phyloP scores from a whole-genome alignment of 228 moss, liverwort and hornwort genomes.

The Sphagnum fallax region DNA sequence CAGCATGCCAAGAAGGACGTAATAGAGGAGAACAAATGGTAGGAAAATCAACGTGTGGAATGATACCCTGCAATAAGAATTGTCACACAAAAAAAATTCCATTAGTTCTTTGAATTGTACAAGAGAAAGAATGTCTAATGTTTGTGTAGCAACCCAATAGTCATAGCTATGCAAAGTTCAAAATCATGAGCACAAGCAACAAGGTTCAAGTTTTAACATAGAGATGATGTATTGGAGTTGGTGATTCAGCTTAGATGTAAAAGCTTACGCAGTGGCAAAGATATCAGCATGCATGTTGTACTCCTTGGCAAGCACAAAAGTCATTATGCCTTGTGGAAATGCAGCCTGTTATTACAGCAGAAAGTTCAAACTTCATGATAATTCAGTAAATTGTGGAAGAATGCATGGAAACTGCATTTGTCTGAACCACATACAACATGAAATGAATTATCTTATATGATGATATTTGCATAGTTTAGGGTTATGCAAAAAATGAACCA shows the following conservation, averaged over 20 bases:
- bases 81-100: not conserved
- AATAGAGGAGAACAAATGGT: conserved; percentile 63
- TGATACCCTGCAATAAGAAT: conserved; percentile 42
- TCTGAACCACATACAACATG: not conserved
- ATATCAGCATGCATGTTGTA: conserved; percentile 45
- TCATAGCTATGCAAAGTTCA: not conserved
- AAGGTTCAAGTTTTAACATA: not conserved
- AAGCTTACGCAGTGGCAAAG: conserved; percentile 65
- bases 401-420: not conserved
- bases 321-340: conserved; percentile 54
- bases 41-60: conserved; percentile 66
- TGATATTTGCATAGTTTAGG: no score
- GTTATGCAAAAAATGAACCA: no score
- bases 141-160: not conserved
- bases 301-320: conserved; percentile 61
- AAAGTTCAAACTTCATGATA: not conserved
- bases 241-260: not conserved
- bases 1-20: conserved; percentile 30
- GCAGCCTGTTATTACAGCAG: conserved; percentile 31
- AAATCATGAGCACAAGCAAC: not conserved
- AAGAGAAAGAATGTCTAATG: not conserved
- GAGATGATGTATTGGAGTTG: not conserved
- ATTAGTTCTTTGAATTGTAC: not conserved
- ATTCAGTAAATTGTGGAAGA: not conserved
- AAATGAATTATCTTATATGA: not conserved